A percentile compares a stretch with the other conserved stretches of the same genome.
Conservation (phyloP, 1,139 yeast species). For the Suhomyces guaymorum region DNA sequence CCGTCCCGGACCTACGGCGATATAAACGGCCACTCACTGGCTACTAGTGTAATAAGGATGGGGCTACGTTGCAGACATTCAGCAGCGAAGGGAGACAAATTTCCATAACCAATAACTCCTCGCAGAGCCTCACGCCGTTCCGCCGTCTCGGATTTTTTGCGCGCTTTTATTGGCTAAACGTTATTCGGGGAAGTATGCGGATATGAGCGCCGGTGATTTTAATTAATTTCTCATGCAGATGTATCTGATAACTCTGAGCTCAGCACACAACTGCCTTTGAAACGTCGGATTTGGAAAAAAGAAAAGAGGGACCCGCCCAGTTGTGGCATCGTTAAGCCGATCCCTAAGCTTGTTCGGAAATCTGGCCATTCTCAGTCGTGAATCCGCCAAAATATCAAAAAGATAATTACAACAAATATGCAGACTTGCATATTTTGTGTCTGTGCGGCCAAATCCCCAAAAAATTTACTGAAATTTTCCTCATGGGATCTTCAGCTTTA, state of each 20-base stretch:
- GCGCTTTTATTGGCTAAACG: constrained; percentile 1
- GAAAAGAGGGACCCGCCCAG: neutral
- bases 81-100: too few relatives aligned
- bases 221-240: constrained; percentile 1
- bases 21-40: too few relatives aligned
- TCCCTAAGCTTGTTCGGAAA: too few relatives aligned
- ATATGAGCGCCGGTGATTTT: constrained; percentile 1
- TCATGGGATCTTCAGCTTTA: neutral
- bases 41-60: too few relatives aligned
- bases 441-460: neutral
- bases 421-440: neutral
- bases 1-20: too few relatives aligned
- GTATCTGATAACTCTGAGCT: constrained; percentile 2
- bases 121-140: neutral
- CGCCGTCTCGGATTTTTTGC: constrained; percentile 1
- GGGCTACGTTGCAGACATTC: too few relatives aligned
- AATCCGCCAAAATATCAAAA: neutral
- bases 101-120: constrained; percentile 1
- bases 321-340: too few relatives aligned
- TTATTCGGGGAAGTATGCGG: neutral
- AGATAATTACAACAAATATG: neutral
- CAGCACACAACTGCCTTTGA: neutral
- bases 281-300: neutral
- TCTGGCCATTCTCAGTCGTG: too few relatives aligned
- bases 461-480: neutral